Percentiles rank a stretch among this genome's conserved stretches.
Conservation (phyloP, 2,329 filamentous ascomycete species). For the Nothomitra cinnamomea region DNA sequence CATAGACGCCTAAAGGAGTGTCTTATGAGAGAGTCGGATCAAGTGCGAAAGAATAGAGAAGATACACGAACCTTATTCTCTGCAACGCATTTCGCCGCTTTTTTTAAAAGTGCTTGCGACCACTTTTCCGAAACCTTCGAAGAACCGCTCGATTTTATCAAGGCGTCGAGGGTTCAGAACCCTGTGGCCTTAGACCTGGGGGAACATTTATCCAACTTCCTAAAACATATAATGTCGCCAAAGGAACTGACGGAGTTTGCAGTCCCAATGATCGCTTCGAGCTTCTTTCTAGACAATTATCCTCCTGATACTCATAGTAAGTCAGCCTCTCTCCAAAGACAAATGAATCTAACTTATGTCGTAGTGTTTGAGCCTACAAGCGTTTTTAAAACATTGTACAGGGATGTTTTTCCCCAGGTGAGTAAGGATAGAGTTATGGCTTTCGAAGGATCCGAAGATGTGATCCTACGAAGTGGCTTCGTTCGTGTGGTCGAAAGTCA, state of each 20-base stretch:
- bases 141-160: background rate
- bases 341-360: background rate
- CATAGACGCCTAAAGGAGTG: too few species aligned
- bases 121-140: background rate
- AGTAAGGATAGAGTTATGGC: slow-evolving; percentile 8
- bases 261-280: slow-evolving; percentile 14
- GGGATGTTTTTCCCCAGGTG: slow-evolving; percentile 10
- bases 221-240: background rate
- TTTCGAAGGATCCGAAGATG: slow-evolving; percentile 9
- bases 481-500: slow-evolving; percentile 8
- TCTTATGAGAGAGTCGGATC: background rate
- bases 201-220: background rate
- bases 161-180: background rate
- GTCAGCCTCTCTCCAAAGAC: background rate
- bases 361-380: slow-evolving; percentile 9
- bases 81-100: background rate
- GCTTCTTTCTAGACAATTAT: slow-evolving; percentile 15
- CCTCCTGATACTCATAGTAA: slow-evolving; percentile 12
- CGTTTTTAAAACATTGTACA: slow-evolving; percentile 11
- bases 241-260: slow-evolving; percentile 13
- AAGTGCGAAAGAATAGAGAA: background rate
- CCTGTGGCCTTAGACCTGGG: background rate
- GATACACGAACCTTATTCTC: background rate
- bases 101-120: background rate
- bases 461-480: slow-evolving; percentile 11